Percentiles rank a stretch among this genome's conserved stretches.
Conservation (phyloP, 768 basidiomycete species). For the Auricularia sp. region DNA sequence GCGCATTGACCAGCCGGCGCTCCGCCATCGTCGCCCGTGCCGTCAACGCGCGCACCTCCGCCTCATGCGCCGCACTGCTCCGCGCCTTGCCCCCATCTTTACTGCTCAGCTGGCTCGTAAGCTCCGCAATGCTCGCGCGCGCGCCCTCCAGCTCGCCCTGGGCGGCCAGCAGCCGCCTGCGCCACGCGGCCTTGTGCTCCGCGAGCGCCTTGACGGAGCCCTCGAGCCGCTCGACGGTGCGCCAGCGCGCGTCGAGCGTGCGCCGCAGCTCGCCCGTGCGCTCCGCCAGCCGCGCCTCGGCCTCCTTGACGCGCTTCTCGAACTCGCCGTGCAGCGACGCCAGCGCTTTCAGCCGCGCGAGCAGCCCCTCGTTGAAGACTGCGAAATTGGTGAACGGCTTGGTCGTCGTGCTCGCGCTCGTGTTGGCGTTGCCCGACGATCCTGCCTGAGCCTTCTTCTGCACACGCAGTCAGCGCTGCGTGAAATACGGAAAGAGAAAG, state of each 20-base stretch:
- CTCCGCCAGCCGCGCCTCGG: conserved; percentile 61
- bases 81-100: conserved; percentile 39
- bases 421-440: conserved; percentile 9
- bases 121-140: conserved; percentile 64
- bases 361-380: conserved; percentile 90
- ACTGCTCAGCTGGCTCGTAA: conserved; percentile 53
- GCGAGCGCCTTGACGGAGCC: conserved; percentile 69
- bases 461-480: neutral
- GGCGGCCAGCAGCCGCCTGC: conserved; percentile 67
- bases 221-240: conserved; percentile 90
- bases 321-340: conserved; percentile 79
- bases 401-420: conserved; percentile 47
- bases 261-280: conserved; percentile 71
- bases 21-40: conserved; percentile 78
- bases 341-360: conserved; percentile 74
- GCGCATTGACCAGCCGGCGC: conserved; percentile 71
- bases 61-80: conserved; percentile 36
- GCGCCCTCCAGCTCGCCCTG: conserved; percentile 76
- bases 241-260: conserved; percentile 81
- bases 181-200: conserved; percentile 75
- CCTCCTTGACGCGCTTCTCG: conserved; percentile 74
- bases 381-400: conserved; percentile 90
- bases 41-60: conserved; percentile 59
- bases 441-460: conserved; percentile 54
- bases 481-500: neutral